Conservation (phyloP, 768 basidiomycete species). For the Boletus bicolor region DNA sequence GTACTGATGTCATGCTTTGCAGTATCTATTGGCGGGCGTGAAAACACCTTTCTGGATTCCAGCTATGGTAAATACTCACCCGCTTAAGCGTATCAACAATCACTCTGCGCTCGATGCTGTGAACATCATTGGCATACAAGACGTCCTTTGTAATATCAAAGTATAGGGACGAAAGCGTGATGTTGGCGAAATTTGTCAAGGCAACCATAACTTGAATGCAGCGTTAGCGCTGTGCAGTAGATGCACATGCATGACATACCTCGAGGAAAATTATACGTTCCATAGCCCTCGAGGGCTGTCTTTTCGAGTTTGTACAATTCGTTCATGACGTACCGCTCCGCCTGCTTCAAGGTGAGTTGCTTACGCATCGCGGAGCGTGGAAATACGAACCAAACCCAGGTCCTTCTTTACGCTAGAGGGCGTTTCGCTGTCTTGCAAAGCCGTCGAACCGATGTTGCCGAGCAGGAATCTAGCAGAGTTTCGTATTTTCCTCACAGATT, state of each 20-base stretch:
- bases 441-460: slow-evolving; percentile 58
- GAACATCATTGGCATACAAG: slow-evolving; percentile 66
- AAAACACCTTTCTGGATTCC: neutral
- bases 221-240: neutral
- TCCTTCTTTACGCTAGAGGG: slow-evolving; percentile 31
- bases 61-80: slow-evolving; percentile 37
- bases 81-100: slow-evolving; percentile 70
- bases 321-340: slow-evolving; percentile 84
- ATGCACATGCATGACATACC: slow-evolving; percentile 42
- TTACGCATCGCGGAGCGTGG: neutral
- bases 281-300: slow-evolving; percentile 64
- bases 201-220: slow-evolving; percentile 58
- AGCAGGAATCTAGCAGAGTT: slow-evolving; percentile 86
- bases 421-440: slow-evolving; percentile 1
- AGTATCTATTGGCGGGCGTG: slow-evolving; percentile 46
- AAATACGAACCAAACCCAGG: slow-evolving; percentile 59
- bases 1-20: slow-evolving; percentile 59
- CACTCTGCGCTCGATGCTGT: slow-evolving; percentile 54
- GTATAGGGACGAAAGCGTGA: slow-evolving; percentile 85
- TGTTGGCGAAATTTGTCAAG: slow-evolving; percentile 74
- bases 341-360: slow-evolving; percentile 40
- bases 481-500: slow-evolving; percentile 78
- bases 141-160: slow-evolving; percentile 90
- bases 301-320: slow-evolving; percentile 73
- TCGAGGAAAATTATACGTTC: slow-evolving; percentile 75